Evolutionary conservation across 2,329 filamentous ascomycete species (phyloP).

Genomic region (Penicillium nordicum): DNA sequence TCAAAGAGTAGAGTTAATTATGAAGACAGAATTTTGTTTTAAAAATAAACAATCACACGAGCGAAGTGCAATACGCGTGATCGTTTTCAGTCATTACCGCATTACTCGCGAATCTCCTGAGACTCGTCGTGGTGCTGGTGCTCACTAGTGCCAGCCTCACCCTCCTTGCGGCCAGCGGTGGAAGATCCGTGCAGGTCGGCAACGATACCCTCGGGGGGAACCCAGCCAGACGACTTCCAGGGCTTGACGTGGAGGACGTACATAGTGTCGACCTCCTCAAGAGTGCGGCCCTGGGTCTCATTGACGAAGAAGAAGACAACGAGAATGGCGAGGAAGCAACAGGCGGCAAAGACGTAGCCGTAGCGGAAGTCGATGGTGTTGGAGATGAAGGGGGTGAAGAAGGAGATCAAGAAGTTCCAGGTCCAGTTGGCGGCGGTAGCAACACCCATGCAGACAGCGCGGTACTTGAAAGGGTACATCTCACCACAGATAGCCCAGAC

Average conservation of each 20-base stretch:
- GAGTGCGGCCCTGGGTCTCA: constrained; percentile 67
- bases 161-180: constrained; percentile 16
- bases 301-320: constrained; percentile 76
- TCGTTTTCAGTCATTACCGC: constrained; percentile 1
- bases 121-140: constrained; percentile 21
- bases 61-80: neutral
- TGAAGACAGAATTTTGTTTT: constrained; percentile 12
- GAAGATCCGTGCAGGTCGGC: constrained; percentile 25
- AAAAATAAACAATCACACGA: neutral
- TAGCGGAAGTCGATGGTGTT: constrained; percentile 69
- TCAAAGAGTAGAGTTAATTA: constrained; percentile 15
- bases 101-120: constrained; percentile 11
- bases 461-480: constrained; percentile 48
- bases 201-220: constrained; percentile 33
- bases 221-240: constrained; percentile 57
- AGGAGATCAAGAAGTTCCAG: constrained; percentile 72
- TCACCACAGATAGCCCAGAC: constrained; percentile 47
- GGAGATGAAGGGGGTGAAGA: constrained; percentile 79
- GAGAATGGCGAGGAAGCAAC: constrained; percentile 61
- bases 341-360: constrained; percentile 74
- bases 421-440: constrained; percentile 75
- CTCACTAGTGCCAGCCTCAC: constrained; percentile 17
- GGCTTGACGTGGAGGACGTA: constrained; percentile 65
- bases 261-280: constrained; percentile 80
- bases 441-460: constrained; percentile 73